A percentile compares a stretch with the other conserved stretches of the same genome.
These are phyloP conservation scores for Ascoidea asiatica DNA, from an alignment of 805 yeast genomes.

Conservation along the genomic window DNA sequence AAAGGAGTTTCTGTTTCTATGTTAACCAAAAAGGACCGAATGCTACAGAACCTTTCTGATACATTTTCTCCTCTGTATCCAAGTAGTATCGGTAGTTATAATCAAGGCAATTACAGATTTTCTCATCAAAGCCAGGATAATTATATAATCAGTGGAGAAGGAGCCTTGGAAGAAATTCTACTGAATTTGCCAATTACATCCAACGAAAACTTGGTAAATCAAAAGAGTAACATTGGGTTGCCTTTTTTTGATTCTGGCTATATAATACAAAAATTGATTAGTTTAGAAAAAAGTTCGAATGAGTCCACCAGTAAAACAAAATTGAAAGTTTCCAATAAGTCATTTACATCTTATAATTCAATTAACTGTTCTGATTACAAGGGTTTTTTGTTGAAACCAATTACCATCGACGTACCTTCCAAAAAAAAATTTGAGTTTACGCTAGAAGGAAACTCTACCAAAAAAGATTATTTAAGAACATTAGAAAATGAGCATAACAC, in stretches of 20 bases:
- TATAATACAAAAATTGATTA: background rate
- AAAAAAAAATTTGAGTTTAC: background rate
- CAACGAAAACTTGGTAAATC: background rate
- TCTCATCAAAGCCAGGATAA: background rate
- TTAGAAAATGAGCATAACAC: conserved; percentile 9
- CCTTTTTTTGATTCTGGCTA: background rate
- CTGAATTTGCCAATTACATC: background rate
- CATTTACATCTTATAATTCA: background rate
- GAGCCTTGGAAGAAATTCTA: background rate
- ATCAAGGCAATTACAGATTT: background rate
- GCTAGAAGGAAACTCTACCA: background rate
- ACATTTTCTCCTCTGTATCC: background rate
- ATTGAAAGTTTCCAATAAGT: background rate
- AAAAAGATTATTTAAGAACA: conserved; percentile 4
- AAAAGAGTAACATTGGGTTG: background rate
- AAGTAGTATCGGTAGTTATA: no score
- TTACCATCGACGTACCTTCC: background rate
- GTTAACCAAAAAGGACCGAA: background rate
- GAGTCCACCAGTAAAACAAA: background rate
- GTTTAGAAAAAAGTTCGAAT: background rate
- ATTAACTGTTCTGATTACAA: background rate
- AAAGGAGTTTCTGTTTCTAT: no score
- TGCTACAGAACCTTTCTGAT: background rate
- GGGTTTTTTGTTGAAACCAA: background rate
- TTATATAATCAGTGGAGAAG: background rate